Evolutionary conservation across 257 asterid species (phyloP), one percentile per base, ranked within the genome.

Genomic region (Avicennia marina): DNA sequence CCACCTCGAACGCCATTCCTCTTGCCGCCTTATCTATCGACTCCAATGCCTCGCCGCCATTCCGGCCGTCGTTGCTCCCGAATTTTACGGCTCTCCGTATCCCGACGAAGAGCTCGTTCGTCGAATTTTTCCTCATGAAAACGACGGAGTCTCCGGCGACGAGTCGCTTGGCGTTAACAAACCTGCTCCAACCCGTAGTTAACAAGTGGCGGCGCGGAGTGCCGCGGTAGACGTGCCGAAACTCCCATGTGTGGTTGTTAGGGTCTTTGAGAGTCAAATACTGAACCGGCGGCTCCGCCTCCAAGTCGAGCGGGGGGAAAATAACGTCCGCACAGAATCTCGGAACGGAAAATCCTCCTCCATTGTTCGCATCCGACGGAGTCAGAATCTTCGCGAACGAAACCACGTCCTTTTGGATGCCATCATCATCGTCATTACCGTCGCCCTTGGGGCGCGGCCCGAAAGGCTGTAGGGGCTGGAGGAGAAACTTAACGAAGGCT

Each of bases 201-300:
- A 83, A 55, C 66, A 86, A 51, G 52, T 86, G 93, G n/a, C 93
- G 81, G 42, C 89, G 79, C 11, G 94, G 95, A 1, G 87, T 81
- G 33, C 94, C 94, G 0, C 85, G 67, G 58, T 78, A 80, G 60
- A 86, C 70, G 65, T 86, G 89, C 13, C 87, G 80, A 51, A 86
- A 86, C 65, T 59, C 72, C 75, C 78, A 86, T 0, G 47, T 60
- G 25, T 16, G 19, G 13, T 59, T 59, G 4, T 22, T 58, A 1
- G 56, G 33, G 68, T 86, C 95, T 1, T 17, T 58, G 33, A 80
- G 1, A 7, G 24, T 29, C 45, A 86, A 19, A 25, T 49, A 76
- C 74, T 86, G 93, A 7, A 70, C 81, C 33, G 87, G 87, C 53
- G 81, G 82, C 1, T 76, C 83, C 0, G 56, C 73, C 4, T 48